phyloP scores from a whole-genome alignment of 176 grass and related monocot genomes.

The Oryza glumipatula region DNA sequence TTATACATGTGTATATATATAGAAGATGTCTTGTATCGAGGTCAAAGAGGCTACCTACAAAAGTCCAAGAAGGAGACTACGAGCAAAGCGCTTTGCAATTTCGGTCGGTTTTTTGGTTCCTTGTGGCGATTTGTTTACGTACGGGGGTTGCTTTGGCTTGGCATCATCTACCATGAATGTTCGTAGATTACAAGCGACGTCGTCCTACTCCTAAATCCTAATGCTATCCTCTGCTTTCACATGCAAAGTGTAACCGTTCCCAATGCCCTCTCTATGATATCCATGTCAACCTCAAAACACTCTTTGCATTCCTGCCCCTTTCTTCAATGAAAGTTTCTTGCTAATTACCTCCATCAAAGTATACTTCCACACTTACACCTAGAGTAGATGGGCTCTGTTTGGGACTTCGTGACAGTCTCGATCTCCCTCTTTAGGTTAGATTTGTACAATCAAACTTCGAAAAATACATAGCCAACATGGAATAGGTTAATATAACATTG shows the following conservation, averaged over 20 bases:
- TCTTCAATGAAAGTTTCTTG: not conserved
- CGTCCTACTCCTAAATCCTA: constrained; percentile 4
- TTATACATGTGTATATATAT: not conserved
- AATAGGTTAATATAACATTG: not conserved
- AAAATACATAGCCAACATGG: not conserved
- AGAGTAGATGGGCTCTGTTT: not conserved
- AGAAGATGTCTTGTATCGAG: constrained; percentile 29
- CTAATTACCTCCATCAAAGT: not conserved
- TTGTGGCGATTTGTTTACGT: constrained; percentile 33
- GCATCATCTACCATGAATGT: constrained; percentile 34
- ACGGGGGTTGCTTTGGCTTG: constrained; percentile 21
- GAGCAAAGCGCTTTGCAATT: constrained; percentile 38
- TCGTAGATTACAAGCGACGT: constrained; percentile 48
- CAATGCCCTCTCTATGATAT: not conserved
- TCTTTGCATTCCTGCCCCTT: not conserved
- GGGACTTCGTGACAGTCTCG: not conserved
- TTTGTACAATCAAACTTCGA: not conserved
- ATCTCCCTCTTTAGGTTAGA: not conserved
- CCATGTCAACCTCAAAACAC: constrained; percentile 21
- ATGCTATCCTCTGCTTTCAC: not conserved
- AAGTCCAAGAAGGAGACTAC: constrained; percentile 50
- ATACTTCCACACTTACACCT: not conserved
- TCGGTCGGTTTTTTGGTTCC: not conserved
- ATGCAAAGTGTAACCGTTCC: constrained; percentile 2
- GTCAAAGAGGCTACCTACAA: constrained; percentile 51